phyloP scores from a whole-genome alignment of 306 rosid genomes.

The Begonia masoniana region DNA sequence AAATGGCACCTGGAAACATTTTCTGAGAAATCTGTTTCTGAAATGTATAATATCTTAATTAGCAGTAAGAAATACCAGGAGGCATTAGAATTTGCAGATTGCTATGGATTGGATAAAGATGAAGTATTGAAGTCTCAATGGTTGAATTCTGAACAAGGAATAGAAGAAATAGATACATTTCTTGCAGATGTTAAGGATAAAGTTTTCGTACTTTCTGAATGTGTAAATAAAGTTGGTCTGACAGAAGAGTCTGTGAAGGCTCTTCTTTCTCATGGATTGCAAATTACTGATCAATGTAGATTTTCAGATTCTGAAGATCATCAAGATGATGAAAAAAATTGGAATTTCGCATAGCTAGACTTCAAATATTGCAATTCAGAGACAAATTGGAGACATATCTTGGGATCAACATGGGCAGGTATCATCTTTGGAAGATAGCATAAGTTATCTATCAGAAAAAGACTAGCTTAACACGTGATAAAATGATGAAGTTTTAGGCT shows the following conservation, averaged over 20 bases:
- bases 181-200: constrained; percentile 62
- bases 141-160: constrained; percentile 73
- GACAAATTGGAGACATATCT: constrained; percentile 89
- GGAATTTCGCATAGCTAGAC: constrained; percentile 76
- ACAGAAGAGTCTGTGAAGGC: constrained; percentile 74
- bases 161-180: constrained; percentile 41
- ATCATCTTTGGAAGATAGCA: constrained; percentile 1
- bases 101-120: constrained; percentile 68
- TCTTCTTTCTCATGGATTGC: constrained; percentile 69
- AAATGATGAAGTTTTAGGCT: too few relatives aligned
- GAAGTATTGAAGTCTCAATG: constrained; percentile 87
- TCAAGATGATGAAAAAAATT: constrained; percentile 29
- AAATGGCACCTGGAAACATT: constrained; percentile 72
- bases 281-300: constrained; percentile 47
- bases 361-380: constrained; percentile 65
- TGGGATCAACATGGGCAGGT: constrained; percentile 99
- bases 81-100: constrained; percentile 72
- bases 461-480: too few relatives aligned
- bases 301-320: constrained; percentile 45
- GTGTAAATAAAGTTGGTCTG: constrained; percentile 70
- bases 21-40: constrained; percentile 53
- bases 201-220: constrained; percentile 63
- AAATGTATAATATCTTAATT: constrained; percentile 66
- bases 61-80: constrained; percentile 46
- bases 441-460: too few relatives aligned